Evolutionary conservation across 1,284 basidiomycete species (phyloP).

Genomic region (Amylostereum chailletii): DNA sequence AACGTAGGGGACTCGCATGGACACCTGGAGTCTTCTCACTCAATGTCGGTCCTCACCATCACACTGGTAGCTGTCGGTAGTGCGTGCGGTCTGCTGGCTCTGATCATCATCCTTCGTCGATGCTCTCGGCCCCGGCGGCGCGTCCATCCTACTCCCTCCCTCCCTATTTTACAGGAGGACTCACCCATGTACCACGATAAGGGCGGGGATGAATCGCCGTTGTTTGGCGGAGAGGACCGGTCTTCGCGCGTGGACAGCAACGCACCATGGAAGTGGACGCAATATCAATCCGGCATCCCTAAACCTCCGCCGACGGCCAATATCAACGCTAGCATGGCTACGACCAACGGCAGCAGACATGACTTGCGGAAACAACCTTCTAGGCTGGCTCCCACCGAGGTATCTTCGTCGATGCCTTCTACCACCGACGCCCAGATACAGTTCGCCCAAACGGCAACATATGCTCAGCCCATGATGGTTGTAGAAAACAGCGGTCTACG

Average conservation of each 20-base stretch:
- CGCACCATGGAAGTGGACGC: conserved; percentile 50
- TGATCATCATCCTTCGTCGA: conserved; percentile 39
- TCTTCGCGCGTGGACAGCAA: conserved; percentile 38
- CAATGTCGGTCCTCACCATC: conserved; percentile 25
- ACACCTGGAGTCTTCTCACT: neutral
- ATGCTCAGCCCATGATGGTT: conserved; percentile 20
- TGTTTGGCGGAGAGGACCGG: conserved; percentile 67
- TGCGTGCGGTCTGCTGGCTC: conserved; percentile 39
- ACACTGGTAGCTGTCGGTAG: conserved; percentile 47
- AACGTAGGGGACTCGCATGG: too few relatives aligned
- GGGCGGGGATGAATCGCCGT: conserved; percentile 49
- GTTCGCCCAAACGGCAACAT: conserved; percentile 3
- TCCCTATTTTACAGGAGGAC: conserved; percentile 54
- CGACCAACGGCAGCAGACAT: neutral
- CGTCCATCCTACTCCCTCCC: conserved; percentile 51
- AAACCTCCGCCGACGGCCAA: conserved; percentile 20
- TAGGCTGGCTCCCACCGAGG: neutral
- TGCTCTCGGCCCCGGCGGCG: conserved; percentile 40
- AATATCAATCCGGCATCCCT: conserved; percentile 38
- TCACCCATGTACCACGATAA: conserved; percentile 37
- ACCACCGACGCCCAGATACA: conserved; percentile 4
- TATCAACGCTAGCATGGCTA: neutral
- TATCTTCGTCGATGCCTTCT: conserved; percentile 10
- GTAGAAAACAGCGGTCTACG: conserved; percentile 28
- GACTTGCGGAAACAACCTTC: neutral